Conservation (phyloP, 805 yeast species). For the Candida yuanshanica region DNA sequence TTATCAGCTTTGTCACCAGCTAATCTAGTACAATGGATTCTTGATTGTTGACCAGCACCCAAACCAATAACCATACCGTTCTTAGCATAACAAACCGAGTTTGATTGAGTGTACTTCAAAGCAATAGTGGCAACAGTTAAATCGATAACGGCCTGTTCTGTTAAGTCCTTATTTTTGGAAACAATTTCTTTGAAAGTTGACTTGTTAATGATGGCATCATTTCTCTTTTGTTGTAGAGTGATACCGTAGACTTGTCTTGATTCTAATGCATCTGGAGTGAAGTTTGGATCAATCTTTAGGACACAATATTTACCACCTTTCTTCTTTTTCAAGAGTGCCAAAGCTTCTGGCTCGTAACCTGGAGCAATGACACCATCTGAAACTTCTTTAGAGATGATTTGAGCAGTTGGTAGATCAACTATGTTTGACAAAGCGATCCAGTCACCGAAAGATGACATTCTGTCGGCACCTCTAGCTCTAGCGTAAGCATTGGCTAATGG, state of each 20-base stretch:
- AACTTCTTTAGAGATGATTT: constrained; percentile 94
- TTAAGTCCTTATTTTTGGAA: constrained; percentile 76
- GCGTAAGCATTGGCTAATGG: constrained; percentile 98
- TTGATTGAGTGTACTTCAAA: constrained; percentile 95
- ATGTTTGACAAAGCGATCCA: constrained; percentile 95
- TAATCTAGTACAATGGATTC: constrained; percentile 98
- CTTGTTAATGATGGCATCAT: constrained; percentile 92
- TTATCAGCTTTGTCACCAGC: constrained; percentile 99
- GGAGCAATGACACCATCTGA: constrained; percentile 99
- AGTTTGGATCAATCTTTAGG: constrained; percentile 93
- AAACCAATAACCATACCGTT: constrained; percentile 99
- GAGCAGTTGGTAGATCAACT: constrained; percentile 94
- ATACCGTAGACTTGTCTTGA: constrained; percentile 96
- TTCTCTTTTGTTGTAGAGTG: constrained; percentile 92
- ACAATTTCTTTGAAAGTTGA: constrained; percentile 89
- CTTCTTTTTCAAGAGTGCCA: constrained; percentile 82
- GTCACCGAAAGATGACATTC: constrained; percentile 99
- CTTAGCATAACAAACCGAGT: constrained; percentile 97
- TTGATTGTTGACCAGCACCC: constrained; percentile 99
- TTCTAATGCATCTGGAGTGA: constrained; percentile 73
- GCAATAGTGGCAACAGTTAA: constrained; percentile 97
- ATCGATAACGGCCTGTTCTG: constrained; percentile 91
- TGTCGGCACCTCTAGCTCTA: constrained; percentile 99
- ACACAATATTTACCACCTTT: constrained; percentile 97
- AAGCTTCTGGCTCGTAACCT: constrained; percentile 89